Evolutionary conservation across 179 eudicot genomes (phyloP).

Genomic region (Sideroxylon spinosum): DNA sequence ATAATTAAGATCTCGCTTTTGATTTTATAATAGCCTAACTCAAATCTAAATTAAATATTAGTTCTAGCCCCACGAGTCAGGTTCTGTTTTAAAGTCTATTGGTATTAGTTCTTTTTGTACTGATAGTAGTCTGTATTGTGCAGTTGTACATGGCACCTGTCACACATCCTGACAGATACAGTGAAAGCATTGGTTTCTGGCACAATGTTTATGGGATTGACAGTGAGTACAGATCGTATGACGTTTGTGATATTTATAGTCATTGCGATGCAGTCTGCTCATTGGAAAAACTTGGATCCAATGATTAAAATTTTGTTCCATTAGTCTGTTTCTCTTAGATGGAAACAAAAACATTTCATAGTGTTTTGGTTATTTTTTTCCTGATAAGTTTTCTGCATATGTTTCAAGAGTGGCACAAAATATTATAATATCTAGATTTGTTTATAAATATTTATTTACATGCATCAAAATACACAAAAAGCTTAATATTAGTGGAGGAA

Average conservation of each 20-base stretch:
- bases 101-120: neutral
- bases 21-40: conserved; percentile 4
- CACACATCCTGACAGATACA: conserved; percentile 84
- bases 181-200: conserved; percentile 88
- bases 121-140: conserved; percentile 31
- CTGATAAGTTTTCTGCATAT: no score
- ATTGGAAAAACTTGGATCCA: neutral
- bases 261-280: neutral
- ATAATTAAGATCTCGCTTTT: neutral
- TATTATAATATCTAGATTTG: no score
- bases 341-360: no score
- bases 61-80: neutral
- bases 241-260: neutral
- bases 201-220: conserved; percentile 93
- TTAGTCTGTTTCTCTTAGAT: neutral
- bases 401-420: no score
- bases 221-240: conserved; percentile 52
- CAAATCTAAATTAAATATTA: neutral
- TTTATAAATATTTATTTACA: no score
- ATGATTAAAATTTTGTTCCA: no score
- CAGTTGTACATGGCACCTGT: conserved; percentile 97
- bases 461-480: no score
- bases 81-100: neutral
- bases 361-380: no score
- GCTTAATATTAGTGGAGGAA: no score